Evolutionary conservation across 495 filamentous ascomycete species (phyloP), one percentile per base, ranked within the genome.

Genomic region (Halenospora varia): DNA sequence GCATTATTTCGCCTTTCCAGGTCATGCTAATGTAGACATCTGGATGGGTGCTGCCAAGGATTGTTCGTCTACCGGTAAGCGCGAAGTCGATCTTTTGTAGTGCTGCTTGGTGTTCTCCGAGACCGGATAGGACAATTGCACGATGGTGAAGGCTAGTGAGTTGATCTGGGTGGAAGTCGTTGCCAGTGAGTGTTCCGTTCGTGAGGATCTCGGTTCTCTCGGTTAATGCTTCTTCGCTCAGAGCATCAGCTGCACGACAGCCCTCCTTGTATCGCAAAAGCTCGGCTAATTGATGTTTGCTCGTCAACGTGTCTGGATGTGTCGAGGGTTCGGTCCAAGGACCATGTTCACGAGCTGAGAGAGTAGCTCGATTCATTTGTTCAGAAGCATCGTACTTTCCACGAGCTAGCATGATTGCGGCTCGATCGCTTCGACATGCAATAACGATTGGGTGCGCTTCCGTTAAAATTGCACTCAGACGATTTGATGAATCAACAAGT

Each of bases 1-100:
- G 51, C 51, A 60, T 17, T n/a, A 60, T 60, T n/a, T 60, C 57
- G 1, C 51, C 57, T 55, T 60, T 60, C 25, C 29, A 60, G 2
- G 51, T 60, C 46, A 54, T 40, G 25, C 25, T 49, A 3, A 55
- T 24, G 20, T 55, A 50, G 1, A 46, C 29, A 42, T 60, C 57
- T 1, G 57, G 51, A 17, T 60, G 57, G 18, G 10, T 19, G 44
- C 29, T 29, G 11, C 57, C 57, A 2, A 60, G 51, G 45, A 55
- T 42, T 1, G 25, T 26, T 29, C 22, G 19, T 10, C 57, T 50
- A 1, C 45, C 51, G 22, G 17, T 35, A 10, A 55, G 26, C 1
- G 46, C 57, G 11, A 50, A 18, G 19, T 49, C 35, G 29, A 60
- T 60, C n/a, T 47, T 50, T 46, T 54, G 24, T 8, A 60, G 19